These are phyloP conservation scores for Phytopythium chamaehyphon DNA, from an alignment of 352 stramenopile genomes.

Conservation along the genomic window DNA sequence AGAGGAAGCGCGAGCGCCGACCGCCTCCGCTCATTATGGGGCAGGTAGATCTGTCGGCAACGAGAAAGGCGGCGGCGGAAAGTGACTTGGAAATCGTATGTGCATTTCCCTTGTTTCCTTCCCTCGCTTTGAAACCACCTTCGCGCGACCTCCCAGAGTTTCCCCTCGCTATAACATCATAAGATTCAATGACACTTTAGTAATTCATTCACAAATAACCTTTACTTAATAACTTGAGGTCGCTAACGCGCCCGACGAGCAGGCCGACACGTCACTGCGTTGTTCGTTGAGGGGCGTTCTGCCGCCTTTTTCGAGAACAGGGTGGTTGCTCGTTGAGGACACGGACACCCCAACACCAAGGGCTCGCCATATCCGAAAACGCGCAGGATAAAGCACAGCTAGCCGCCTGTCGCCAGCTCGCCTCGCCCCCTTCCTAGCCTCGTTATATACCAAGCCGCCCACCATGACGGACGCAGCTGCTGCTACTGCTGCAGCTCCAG, in stretches of 20 bases:
- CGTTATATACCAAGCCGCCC: too few relatives aligned
- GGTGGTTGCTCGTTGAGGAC: slow-evolving; percentile 21
- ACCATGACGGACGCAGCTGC: too few relatives aligned
- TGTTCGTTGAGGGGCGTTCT: slow-evolving; percentile 25
- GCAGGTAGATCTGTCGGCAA: neutral
- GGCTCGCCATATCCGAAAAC: slow-evolving; percentile 3
- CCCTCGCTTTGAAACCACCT: neutral
- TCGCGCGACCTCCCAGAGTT: neutral
- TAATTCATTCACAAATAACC: neutral
- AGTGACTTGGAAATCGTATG: slow-evolving; percentile 2
- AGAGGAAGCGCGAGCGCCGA: slow-evolving; percentile 39
- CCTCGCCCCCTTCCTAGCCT: too few relatives aligned
- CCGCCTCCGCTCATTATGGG: slow-evolving; percentile 6
- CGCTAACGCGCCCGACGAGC: too few relatives aligned
- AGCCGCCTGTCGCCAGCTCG: neutral
- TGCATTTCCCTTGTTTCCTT: neutral
- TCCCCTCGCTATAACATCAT: neutral
- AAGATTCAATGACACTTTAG: too few relatives aligned
- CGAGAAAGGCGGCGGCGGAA: neutral
- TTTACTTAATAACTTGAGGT: neutral
- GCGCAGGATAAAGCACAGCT: neutral
- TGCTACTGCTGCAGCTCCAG: neutral
- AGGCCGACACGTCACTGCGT: slow-evolving; percentile 38
- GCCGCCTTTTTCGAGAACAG: neutral
- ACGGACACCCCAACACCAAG: neutral